Conservation (phyloP, 352 stramenopile genomes). For the Pythium coloratum region DNA sequence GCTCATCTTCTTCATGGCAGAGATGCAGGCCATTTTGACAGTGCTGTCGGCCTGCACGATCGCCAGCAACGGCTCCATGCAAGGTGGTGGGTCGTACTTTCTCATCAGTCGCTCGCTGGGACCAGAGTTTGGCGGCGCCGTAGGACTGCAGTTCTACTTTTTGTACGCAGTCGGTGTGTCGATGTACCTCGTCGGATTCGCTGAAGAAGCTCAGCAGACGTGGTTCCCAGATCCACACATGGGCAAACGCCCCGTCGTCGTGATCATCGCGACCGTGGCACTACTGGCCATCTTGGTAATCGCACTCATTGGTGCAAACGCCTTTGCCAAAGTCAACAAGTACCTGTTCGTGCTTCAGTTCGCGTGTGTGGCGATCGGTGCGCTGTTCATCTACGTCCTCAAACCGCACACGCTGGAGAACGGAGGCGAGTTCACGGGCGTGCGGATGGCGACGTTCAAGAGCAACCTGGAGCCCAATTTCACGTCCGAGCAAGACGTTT, state of each 20-base stretch:
- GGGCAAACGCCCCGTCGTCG: slow-evolving; percentile 42
- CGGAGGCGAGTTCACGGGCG: slow-evolving; percentile 56
- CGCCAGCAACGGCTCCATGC: slow-evolving; percentile 85
- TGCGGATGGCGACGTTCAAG: slow-evolving; percentile 38
- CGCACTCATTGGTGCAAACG: slow-evolving; percentile 62
- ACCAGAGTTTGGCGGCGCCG: slow-evolving; percentile 83
- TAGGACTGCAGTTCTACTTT: slow-evolving; percentile 92
- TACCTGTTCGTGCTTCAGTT: slow-evolving; percentile 76
- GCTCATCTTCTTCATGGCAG: slow-evolving; percentile 70
- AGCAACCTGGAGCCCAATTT: slow-evolving; percentile 60
- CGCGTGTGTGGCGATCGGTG: slow-evolving; percentile 54
- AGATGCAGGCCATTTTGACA: slow-evolving; percentile 68
- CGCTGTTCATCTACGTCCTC: slow-evolving; percentile 44
- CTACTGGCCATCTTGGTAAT: slow-evolving; percentile 50
- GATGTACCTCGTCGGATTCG: slow-evolving; percentile 84
- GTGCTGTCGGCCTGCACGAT: slow-evolving; percentile 81
- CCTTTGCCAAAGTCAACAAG: slow-evolving; percentile 75
- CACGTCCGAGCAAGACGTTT: slow-evolving; percentile 73
- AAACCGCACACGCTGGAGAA: slow-evolving; percentile 39
- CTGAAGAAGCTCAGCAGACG: slow-evolving; percentile 61
- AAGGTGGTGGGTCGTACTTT: slow-evolving; percentile 64
- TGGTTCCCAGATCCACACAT: slow-evolving; percentile 43
- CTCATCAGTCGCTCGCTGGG: slow-evolving; percentile 74
- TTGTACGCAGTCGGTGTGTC: slow-evolving; percentile 65
- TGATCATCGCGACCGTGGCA: slow-evolving; percentile 51